Percentiles rank a stretch among this genome's conserved stretches.
These are phyloP conservation scores for Hericium coralloides DNA, from an alignment of 768 basidiomycete species.

Conservation along the genomic window DNA sequence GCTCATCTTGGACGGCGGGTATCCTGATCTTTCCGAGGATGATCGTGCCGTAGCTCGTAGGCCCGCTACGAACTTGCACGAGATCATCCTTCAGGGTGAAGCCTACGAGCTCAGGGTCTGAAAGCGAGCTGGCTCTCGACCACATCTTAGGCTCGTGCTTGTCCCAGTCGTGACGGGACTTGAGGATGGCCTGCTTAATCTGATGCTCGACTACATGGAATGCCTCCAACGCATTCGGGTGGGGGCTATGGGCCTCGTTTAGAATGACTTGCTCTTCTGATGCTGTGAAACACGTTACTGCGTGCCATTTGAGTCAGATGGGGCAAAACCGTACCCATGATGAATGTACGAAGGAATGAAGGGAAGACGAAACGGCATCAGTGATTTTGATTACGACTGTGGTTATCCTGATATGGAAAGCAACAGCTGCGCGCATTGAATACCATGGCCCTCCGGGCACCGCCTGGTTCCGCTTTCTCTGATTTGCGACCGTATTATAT, in stretches of 20 bases:
- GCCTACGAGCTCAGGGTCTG: slow-evolving; percentile 40
- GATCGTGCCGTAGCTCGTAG: slow-evolving; percentile 59
- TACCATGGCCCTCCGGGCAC: no score
- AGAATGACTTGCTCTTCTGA: slow-evolving; percentile 46
- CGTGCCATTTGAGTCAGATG: not conserved
- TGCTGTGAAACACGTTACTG: slow-evolving; percentile 27
- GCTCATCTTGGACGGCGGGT: slow-evolving; percentile 51
- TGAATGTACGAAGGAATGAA: not conserved
- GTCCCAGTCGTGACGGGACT: slow-evolving; percentile 64
- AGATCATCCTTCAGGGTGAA: slow-evolving; percentile 42
- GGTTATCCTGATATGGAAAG: no score
- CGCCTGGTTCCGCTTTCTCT: no score
- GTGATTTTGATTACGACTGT: no score
- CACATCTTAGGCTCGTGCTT: slow-evolving; percentile 67
- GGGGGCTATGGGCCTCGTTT: slow-evolving; percentile 53
- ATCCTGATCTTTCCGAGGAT: slow-evolving; percentile 72
- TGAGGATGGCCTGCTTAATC: slow-evolving; percentile 60
- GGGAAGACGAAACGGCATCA: not conserved
- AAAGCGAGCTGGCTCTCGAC: slow-evolving; percentile 44
- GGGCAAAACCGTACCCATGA: not conserved
- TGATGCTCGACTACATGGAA: slow-evolving; percentile 43
- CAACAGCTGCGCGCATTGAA: no score
- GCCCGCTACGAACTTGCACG: slow-evolving; percentile 40
- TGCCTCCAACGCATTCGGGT: slow-evolving; percentile 51
- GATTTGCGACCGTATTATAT: no score